Base-by-base conservation (phyloP, 306 rosid species). In the Carpinus viminea region DNA sequence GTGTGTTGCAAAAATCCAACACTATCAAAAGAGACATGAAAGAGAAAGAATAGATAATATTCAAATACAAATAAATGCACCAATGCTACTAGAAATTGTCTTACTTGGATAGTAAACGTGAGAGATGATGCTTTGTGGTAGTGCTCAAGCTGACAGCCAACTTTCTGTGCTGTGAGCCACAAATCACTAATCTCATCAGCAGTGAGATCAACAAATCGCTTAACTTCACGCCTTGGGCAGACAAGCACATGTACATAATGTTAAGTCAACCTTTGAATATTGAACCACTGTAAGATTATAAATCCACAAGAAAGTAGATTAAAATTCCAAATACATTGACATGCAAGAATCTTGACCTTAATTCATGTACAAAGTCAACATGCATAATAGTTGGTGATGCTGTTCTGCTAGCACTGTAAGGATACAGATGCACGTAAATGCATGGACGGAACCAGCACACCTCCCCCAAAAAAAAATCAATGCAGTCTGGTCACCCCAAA, bases 171-270 rank as follows among this genome's bases (percentile, higher is more conserved):
- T 18, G 96, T 80, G 70, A 92, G 83, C 98, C 98, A 95, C 51
- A 95, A 79, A 84, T 94, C 97, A 80, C 82, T 83, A 76, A 94
- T 91, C 88, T 94, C 97, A n/a, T 92, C 93, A 61, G 76, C 85
- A 68, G 95, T 84, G 84, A 94, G 97, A 87, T 94, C 98, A 69
- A 69, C 75, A 47, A 94, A 90, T 60, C 98, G 95, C 74, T 89
- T 91, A 69, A 88, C 98, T 86, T 92, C 98, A 21, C 97, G 97
- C 88, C 88, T 92, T n/a, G 98, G 97, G 80, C 95, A 91, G 81
- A 95, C 81, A 41, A 95, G 97, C 83, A 95, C 98, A 76, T 95
- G 97, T 92, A 83, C 70, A 80, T 71, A 76, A 76, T 24, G 95
- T 87, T 83, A 94, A 94, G 98, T 79, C 83, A 81, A 83, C 77